A percentile compares a stretch with the other conserved stretches of the same genome.
These are phyloP conservation scores for Ogataea zsoltii DNA, from an alignment of 805 yeast genomes.

Conservation along the genomic window DNA sequence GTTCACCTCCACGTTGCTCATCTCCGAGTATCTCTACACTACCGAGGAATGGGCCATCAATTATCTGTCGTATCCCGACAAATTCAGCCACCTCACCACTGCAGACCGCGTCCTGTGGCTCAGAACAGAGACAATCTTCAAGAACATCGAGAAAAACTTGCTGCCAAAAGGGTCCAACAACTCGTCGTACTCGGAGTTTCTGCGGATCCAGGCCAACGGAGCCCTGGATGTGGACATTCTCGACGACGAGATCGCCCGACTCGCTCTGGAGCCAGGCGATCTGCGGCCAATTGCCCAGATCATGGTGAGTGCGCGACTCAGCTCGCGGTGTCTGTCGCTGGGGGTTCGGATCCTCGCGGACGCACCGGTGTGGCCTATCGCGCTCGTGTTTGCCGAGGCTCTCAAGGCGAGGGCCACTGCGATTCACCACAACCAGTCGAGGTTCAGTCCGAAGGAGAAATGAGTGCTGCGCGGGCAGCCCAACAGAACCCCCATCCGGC, in stretches of 20 bases:
- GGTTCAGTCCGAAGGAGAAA: constrained; percentile 19
- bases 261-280: constrained; percentile 47
- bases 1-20: constrained; percentile 59
- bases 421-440: constrained; percentile 29
- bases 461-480: too few species aligned
- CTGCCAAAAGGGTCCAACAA: constrained; percentile 51
- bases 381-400: constrained; percentile 77
- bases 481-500: too few species aligned
- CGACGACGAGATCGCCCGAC: constrained; percentile 51
- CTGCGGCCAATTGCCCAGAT: constrained; percentile 46
- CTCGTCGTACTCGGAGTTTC: constrained; percentile 57
- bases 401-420: constrained; percentile 61
- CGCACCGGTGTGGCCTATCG: constrained; percentile 87
- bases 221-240: constrained; percentile 52
- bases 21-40: constrained; percentile 60
- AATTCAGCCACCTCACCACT: constrained; percentile 27
- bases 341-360: constrained; percentile 80
- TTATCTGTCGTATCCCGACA: constrained; percentile 29
- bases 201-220: constrained; percentile 59
- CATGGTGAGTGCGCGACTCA: constrained; percentile 50
- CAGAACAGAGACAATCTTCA: constrained; percentile 57
- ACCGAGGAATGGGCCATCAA: constrained; percentile 55
- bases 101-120: constrained; percentile 66
- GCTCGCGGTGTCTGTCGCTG: constrained; percentile 58
- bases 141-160: constrained; percentile 59